Percentiles rank a stretch among this genome's conserved stretches.
Evolutionary conservation across 2,329 filamentous ascomycete genomes (phyloP).

Genomic region (Fusarium compactum): DNA sequence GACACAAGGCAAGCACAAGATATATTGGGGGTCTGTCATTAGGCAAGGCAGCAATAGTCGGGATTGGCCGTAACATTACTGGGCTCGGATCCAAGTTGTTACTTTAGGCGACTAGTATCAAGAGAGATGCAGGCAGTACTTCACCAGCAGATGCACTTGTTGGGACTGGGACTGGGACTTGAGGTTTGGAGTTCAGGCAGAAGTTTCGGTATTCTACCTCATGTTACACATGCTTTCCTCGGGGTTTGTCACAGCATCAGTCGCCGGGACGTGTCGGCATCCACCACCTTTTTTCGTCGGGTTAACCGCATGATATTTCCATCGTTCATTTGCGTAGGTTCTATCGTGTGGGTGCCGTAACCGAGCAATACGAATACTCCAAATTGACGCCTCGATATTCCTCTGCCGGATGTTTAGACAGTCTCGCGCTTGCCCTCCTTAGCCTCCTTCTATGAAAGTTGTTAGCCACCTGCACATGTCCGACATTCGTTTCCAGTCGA

Average conservation of each 20-base stretch:
- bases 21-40: no score
- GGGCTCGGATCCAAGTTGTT: not conserved
- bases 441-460: constrained; percentile 83
- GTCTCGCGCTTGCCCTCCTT: constrained; percentile 94
- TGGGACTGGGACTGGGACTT: not conserved
- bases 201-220: constrained; percentile 29
- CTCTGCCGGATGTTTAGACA: constrained; percentile 67
- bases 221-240: constrained; percentile 37
- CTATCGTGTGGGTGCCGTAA: constrained; percentile 41
- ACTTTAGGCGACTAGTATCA: not conserved
- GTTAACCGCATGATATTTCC: constrained; percentile 43
- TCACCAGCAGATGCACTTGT: constrained; percentile 17
- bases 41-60: no score
- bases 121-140: not conserved
- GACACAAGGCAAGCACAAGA: no score
- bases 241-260: constrained; percentile 36
- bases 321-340: constrained; percentile 45
- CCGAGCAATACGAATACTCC: constrained; percentile 42
- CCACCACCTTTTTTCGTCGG: constrained; percentile 35
- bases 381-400: constrained; percentile 41
- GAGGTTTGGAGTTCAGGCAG: constrained; percentile 23
- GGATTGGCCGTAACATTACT: not conserved
- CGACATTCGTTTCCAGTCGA: constrained; percentile 13
- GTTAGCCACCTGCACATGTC: constrained; percentile 48
- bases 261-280: constrained; percentile 25